phyloP scores from a whole-genome alignment of 768 basidiomycete genomes.

The Russula dissimulans region DNA sequence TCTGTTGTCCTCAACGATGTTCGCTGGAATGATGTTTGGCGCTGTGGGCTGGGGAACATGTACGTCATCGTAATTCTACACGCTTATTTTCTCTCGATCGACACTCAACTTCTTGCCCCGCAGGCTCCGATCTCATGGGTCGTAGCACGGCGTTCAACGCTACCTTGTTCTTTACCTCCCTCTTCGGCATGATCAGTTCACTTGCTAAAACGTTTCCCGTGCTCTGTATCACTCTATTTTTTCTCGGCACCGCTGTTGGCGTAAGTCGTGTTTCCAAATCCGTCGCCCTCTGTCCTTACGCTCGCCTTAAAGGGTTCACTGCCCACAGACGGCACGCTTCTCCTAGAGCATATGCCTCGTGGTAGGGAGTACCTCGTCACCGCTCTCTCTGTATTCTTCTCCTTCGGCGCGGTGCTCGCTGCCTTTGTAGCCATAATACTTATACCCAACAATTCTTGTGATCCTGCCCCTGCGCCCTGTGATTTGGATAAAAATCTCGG shows the following conservation, averaged over 20 bases:
- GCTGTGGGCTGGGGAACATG: constrained; percentile 89
- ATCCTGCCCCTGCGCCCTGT: constrained; percentile 41
- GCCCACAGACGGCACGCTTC: constrained; percentile 92
- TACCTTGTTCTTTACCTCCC: constrained; percentile 80
- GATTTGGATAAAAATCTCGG: constrained; percentile 71
- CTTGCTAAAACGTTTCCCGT: constrained; percentile 57
- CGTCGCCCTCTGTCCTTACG: background rate
- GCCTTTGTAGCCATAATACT: constrained; percentile 72
- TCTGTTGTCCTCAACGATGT: constrained; percentile 77
- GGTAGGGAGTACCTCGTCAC: constrained; percentile 90
- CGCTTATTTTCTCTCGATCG: background rate
- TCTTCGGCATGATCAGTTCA: constrained; percentile 79
- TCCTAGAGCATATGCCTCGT: constrained; percentile 87
- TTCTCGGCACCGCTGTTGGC: constrained; percentile 89
- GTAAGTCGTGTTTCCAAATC: constrained; percentile 33
- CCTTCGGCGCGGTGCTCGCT: constrained; percentile 79
- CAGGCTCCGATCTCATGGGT: constrained; percentile 81
- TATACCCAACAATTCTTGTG: constrained; percentile 69
- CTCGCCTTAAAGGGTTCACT: constrained; percentile 61
- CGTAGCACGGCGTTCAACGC: constrained; percentile 86
- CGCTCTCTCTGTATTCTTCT: constrained; percentile 91
- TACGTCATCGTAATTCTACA: constrained; percentile 26
- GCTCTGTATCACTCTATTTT: constrained; percentile 73
- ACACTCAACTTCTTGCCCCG: background rate
- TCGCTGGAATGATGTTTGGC: constrained; percentile 96